These are phyloP conservation scores for Kokia cookei DNA, from an alignment of 441 rosid genomes.

Conservation along the genomic window DNA sequence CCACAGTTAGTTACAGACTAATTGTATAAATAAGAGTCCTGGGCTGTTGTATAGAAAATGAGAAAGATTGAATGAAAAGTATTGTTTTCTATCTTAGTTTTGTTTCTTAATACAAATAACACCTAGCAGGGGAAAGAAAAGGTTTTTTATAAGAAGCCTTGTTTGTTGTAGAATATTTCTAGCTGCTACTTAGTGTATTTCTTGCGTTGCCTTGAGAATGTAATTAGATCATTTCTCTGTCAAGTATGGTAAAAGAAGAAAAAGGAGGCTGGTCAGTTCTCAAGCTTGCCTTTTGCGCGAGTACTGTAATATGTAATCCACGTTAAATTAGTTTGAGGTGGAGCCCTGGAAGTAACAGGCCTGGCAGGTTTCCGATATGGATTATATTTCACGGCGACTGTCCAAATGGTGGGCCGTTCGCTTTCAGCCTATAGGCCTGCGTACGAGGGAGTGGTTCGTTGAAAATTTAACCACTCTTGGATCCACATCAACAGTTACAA, in stretches of 20 bases:
- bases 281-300: background rate
- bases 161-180: conserved; percentile 1
- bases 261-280: background rate
- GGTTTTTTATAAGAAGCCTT: background rate
- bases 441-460: background rate
- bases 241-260: conserved; percentile 11
- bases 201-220: background rate
- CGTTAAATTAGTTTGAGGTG: background rate
- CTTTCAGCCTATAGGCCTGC: background rate
- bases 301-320: too few relatives aligned
- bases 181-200: background rate
- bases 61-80: too few relatives aligned
- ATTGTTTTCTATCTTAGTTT: too few relatives aligned
- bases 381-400: background rate
- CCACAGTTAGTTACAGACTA: too few relatives aligned
- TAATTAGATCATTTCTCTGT: conserved; percentile 19
- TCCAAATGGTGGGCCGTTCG: background rate
- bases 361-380: background rate
- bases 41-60: too few relatives aligned
- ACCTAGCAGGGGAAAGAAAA: background rate
- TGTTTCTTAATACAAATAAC: too few relatives aligned
- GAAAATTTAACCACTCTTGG: background rate
- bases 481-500: conserved; percentile 19
- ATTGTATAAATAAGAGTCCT: too few relatives aligned
- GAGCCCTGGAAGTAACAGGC: background rate